Evolutionary conservation across 2,329 filamentous ascomycete genomes (phyloP).

Genomic region (Acephala macrosclerotiorum): DNA sequence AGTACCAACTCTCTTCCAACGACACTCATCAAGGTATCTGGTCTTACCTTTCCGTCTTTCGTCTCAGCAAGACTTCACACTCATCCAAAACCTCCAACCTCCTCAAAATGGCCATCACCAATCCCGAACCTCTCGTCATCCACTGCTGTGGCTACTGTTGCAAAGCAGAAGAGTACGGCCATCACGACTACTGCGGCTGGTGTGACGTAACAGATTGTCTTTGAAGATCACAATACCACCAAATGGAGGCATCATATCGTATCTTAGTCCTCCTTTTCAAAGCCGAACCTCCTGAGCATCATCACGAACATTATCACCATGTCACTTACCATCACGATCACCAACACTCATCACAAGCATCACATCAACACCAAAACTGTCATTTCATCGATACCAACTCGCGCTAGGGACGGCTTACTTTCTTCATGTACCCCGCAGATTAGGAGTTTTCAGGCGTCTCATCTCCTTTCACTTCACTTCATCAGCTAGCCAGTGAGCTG

Average conservation of each 20-base stretch:
- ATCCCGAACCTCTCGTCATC: slow-evolving; percentile 54
- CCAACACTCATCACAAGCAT: background rate
- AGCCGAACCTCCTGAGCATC: background rate
- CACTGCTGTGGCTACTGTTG: slow-evolving; percentile 61
- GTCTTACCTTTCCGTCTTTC: background rate
- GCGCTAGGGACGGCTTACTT: background rate
- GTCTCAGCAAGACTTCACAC: slow-evolving; percentile 6
- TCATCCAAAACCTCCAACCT: background rate
- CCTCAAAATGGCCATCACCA: slow-evolving; percentile 51
- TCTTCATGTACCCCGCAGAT: background rate
- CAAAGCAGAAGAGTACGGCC: slow-evolving; percentile 57
- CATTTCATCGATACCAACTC: background rate
- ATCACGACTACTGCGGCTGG: slow-evolving; percentile 58
- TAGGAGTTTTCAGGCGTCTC: background rate
- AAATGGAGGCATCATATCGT: background rate
- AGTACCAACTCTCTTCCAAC: slow-evolving; percentile 6
- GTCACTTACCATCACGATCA: background rate
- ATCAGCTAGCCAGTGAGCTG: too few species aligned
- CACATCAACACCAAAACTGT: slow-evolving; percentile 21
- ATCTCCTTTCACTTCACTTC: background rate
- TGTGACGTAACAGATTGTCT: slow-evolving; percentile 49
- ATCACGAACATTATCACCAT: background rate
- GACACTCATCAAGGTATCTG: background rate
- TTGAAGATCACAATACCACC: slow-evolving; percentile 11
- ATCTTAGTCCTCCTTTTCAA: background rate